phyloP scores from a whole-genome alignment of 768 basidiomycete genomes.

The Cystofilobasidium bisporidii region DNA sequence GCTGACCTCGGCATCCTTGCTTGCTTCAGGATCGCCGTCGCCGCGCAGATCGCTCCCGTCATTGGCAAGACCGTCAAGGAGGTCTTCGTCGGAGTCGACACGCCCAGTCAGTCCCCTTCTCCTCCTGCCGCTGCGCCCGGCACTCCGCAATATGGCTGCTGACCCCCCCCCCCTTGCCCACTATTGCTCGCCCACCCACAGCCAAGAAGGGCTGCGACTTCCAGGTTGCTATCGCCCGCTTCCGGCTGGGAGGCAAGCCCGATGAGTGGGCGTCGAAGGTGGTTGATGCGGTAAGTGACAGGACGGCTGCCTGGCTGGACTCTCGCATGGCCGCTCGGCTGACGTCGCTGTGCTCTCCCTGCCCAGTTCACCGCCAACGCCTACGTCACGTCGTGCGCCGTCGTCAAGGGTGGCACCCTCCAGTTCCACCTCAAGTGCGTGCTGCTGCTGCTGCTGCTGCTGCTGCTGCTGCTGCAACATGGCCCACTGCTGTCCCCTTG shows the following conservation, averaged over 20 bases:
- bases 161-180: no score
- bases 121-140: no score
- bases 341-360: no score
- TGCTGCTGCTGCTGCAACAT: no score
- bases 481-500: no score
- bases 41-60: slow-evolving; percentile 52
- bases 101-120: slow-evolving; percentile 32
- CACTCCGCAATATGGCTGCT: no score
- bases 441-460: no score
- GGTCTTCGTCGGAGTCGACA: slow-evolving; percentile 70
- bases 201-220: slow-evolving; percentile 90
- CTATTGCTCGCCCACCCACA: not conserved
- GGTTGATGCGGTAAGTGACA: slow-evolving; percentile 58
- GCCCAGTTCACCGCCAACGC: slow-evolving; percentile 72
- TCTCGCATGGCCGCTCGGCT: no score
- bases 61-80: slow-evolving; percentile 36
- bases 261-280: slow-evolving; percentile 68
- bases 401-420: slow-evolving; percentile 51
- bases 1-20: not conserved
- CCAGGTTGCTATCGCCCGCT: slow-evolving; percentile 81
- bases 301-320: no score
- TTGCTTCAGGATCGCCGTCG: slow-evolving; percentile 56
- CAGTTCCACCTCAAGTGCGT: slow-evolving; percentile 53
- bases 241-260: slow-evolving; percentile 70
- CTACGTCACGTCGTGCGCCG: slow-evolving; percentile 47